Evolutionary conservation across 306 rosid species (phyloP), one percentile per base, ranked within the genome.

Genomic region (Castanea crenata): DNA sequence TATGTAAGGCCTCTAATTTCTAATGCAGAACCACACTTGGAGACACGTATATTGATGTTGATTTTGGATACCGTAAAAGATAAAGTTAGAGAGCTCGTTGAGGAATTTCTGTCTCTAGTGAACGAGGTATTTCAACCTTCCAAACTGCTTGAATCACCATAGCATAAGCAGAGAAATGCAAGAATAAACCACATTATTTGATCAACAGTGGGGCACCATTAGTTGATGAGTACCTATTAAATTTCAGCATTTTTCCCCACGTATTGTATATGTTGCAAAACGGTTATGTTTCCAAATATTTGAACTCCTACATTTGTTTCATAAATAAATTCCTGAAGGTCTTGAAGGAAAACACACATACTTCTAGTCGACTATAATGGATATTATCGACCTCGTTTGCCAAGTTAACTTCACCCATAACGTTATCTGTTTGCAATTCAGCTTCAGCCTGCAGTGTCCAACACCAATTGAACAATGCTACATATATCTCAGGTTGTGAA

Each of bases 51-150:
- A 21, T 51, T 85, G 31, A 81, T 71, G 52, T 90, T 90, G 91
- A 81, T 90, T 38, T 73, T 81, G 87, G 86, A 84, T 23, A 73
- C 81, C 23, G 64, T 85, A 59, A 84, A 82, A 78, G 77, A 80
- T 32, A 93, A 86, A 69, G 58, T 91, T 11, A 6, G 74, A 88
- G 90, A 87, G 52, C 81, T 91, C 55, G 23, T 90, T 1, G 87
- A 85, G 79, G 86, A 71, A 15, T 87, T 93, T 62, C 80, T 70
- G 19, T 83, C 82, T 19, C 92, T 90, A 32, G 27, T 86, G 87
- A 85, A 82, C 55, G 84, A 79, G 69, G 52, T 89, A 16, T 78
- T 87, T 79, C 83, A 76, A 34, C 74, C 74, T 31, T 52, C 5
- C 82, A 77, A 57, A 1, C 74, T 5, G 63, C 20, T 11, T 74